Evolutionary conservation across 192 early-diverging fungal genomes (phyloP).

Genomic region (Pecoramyces ruminantium): DNA sequence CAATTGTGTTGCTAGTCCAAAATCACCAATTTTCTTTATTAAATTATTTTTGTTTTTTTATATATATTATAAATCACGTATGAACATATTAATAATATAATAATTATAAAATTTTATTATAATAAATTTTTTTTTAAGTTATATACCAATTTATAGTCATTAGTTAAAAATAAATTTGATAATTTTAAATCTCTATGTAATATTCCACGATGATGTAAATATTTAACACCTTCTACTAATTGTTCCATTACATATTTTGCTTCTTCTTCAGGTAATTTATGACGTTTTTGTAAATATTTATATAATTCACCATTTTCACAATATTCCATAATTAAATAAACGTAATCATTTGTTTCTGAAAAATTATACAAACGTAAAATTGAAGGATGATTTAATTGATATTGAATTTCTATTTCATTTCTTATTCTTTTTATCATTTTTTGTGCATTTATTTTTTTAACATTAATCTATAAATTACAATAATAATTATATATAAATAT

Average conservation of each 20-base stretch:
- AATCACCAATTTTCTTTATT: slow-evolving; percentile 46
- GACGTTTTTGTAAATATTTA: background rate
- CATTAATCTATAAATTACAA: background rate
- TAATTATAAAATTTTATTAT: no score
- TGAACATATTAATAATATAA: no score
- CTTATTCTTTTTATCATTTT: background rate
- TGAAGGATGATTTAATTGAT: background rate
- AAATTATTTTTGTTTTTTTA: background rate
- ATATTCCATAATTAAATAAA: background rate
- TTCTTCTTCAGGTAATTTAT: slow-evolving; percentile 31
- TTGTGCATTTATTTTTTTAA: background rate
- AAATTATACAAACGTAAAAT: background rate
- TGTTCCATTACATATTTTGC: slow-evolving; percentile 30
- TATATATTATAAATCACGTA: no score
- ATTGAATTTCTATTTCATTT: background rate
- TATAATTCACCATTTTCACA: background rate
- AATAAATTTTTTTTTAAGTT: no score
- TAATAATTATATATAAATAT: no score
- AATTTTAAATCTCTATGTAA: slow-evolving; percentile 64
- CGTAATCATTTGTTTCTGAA: background rate
- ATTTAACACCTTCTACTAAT: slow-evolving; percentile 32
- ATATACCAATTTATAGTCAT: background rate
- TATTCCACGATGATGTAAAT: slow-evolving; percentile 45
- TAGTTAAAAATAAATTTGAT: slow-evolving; percentile 48
- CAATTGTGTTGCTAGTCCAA: slow-evolving; percentile 48